These are phyloP conservation scores for Eucalyptus tenuipes DNA, from an alignment of 345 rosid genomes.

Conservation along the genomic window DNA sequence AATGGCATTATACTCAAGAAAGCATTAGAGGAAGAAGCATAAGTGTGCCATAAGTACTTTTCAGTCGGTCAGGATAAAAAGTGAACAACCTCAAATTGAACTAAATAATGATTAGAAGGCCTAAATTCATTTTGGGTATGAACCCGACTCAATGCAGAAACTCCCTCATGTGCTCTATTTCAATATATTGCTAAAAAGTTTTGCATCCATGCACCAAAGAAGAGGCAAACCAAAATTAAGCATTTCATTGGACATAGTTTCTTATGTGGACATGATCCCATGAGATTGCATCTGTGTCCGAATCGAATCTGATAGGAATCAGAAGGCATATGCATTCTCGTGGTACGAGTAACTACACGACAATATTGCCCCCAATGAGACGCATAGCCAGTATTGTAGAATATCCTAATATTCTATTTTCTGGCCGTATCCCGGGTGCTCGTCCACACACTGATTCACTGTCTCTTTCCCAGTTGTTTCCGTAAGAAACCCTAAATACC, in stretches of 20 bases:
- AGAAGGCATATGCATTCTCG: neutral
- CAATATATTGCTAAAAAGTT: neutral
- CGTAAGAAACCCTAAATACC: neutral
- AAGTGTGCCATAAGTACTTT: neutral
- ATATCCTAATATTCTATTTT: neutral
- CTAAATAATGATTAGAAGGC: neutral
- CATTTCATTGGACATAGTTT: neutral
- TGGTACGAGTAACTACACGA: neutral
- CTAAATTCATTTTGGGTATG: neutral
- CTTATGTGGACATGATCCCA: neutral
- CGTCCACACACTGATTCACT: neutral
- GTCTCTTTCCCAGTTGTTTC: neutral
- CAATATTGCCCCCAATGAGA: neutral
- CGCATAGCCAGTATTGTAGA: neutral
- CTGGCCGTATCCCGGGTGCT: neutral
- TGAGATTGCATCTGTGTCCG: neutral
- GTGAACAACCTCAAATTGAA: neutral
- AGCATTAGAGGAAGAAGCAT: neutral
- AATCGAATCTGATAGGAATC: neutral
- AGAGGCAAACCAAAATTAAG: neutral
- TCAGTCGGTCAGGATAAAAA: neutral
- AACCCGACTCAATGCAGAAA: neutral
- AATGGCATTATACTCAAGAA: neutral
- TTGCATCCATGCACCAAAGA: neutral
- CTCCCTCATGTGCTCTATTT: neutral